Evolutionary conservation across 352 stramenopile species (phyloP).

Genomic region (Globisporangium parvum): DNA sequence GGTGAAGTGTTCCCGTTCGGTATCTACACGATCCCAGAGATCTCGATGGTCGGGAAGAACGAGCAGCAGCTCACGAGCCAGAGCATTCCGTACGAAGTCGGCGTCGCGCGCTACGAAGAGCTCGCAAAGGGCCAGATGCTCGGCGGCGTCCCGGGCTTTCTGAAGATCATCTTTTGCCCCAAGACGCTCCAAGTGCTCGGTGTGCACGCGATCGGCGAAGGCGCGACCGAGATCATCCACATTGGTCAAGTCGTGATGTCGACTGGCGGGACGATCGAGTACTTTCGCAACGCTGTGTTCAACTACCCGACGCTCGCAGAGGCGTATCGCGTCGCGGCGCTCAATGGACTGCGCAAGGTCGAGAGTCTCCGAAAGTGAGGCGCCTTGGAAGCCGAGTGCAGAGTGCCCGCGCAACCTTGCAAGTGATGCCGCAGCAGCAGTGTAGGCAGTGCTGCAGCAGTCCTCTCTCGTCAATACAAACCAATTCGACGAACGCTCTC

Average conservation of each 20-base stretch:
- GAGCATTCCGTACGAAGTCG: constrained; percentile 69
- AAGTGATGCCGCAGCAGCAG: too few species aligned
- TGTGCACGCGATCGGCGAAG: constrained; percentile 81
- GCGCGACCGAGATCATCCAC: constrained; percentile 88
- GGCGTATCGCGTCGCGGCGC: constrained; percentile 73
- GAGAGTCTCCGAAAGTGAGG: constrained; percentile 38
- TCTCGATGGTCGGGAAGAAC: constrained; percentile 88
- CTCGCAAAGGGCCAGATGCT: constrained; percentile 84
- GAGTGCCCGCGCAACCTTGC: too few species aligned
- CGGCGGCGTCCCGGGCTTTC: constrained; percentile 63
- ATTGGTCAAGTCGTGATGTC: constrained; percentile 87
- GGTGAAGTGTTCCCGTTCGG: constrained; percentile 84
- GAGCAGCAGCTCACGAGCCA: constrained; percentile 83
- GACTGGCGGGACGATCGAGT: constrained; percentile 78
- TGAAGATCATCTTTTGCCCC: constrained; percentile 86
- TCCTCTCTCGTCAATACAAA: not conserved
- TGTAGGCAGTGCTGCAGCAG: not conserved
- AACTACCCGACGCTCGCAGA: constrained; percentile 90
- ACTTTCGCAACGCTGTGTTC: constrained; percentile 89
- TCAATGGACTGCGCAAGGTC: constrained; percentile 73
- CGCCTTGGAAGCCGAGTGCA: not conserved
- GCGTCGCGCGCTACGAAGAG: constrained; percentile 76
- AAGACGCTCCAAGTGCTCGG: constrained; percentile 67
- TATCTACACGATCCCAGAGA: constrained; percentile 87
- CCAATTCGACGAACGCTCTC: too few species aligned